Conservation (phyloP, 805 yeast genomes). For the Candida vaughaniae region DNA sequence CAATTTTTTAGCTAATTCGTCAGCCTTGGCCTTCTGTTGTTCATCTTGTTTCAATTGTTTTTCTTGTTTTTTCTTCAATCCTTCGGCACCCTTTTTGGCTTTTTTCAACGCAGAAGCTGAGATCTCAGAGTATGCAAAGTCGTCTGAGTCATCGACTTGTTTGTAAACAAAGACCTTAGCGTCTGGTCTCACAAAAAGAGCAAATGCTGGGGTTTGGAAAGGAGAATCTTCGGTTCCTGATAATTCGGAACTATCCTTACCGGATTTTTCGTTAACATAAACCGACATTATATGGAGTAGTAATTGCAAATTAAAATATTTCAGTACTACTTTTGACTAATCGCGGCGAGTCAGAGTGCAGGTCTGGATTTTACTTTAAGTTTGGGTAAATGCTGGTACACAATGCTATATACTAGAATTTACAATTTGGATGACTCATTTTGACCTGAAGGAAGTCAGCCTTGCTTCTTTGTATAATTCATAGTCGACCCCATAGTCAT, state of each 20-base stretch:
- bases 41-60: conserved; percentile 61
- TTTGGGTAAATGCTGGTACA: too few relatives aligned
- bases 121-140: conserved; percentile 68
- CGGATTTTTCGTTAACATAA: conserved; percentile 73
- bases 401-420: too few relatives aligned
- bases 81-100: conserved; percentile 94
- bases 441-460: too few relatives aligned
- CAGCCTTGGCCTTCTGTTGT: conserved; percentile 54
- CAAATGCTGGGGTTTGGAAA: conserved; percentile 81
- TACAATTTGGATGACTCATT: too few relatives aligned
- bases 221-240: conserved; percentile 69
- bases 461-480: too few relatives aligned
- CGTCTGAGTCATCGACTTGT: conserved; percentile 51
- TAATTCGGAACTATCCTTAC: conserved; percentile 55
- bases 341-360: too few relatives aligned
- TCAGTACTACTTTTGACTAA: background rate
- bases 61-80: conserved; percentile 77
- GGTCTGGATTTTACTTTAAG: too few relatives aligned
- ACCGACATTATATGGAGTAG: conserved; percentile 38
- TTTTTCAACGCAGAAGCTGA: conserved; percentile 90
- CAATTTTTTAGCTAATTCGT: conserved; percentile 68
- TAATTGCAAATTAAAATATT: conserved; percentile 3
- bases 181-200: conserved; percentile 53
- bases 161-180: conserved; percentile 62
- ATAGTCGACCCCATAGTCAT: too few relatives aligned